Evolutionary conservation across 2,329 filamentous ascomycete species (phyloP).

Genomic region (Epichloe sibirici): DNA sequence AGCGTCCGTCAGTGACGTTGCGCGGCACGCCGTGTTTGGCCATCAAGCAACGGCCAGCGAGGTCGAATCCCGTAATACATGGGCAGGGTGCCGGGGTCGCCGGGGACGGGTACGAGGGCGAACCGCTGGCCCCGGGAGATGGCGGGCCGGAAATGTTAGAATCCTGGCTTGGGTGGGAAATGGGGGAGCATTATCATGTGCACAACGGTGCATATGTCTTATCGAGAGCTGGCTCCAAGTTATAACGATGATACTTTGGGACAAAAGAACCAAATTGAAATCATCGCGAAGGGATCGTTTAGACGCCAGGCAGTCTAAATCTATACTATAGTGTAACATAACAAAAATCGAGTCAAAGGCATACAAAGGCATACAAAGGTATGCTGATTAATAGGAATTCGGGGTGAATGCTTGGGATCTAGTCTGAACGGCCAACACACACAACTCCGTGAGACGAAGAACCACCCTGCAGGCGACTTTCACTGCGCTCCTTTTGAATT

Average conservation of each 20-base stretch:
- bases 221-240: slow-evolving; percentile 20
- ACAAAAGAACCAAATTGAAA: neutral
- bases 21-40: slow-evolving; percentile 56
- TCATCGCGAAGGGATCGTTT: neutral
- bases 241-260: slow-evolving; percentile 13
- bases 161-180: slow-evolving; percentile 67
- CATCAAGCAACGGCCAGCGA: slow-evolving; percentile 33
- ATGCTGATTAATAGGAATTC: neutral
- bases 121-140: slow-evolving; percentile 49
- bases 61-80: slow-evolving; percentile 24
- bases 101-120: slow-evolving; percentile 55
- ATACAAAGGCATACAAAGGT: no score
- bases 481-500: neutral
- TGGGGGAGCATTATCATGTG: slow-evolving; percentile 59
- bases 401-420: slow-evolving; percentile 1
- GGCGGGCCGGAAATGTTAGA: slow-evolving; percentile 59
- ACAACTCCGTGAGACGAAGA: neutral
- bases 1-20: slow-evolving; percentile 58
- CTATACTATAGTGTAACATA: neutral
- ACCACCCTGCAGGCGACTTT: neutral
- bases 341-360: neutral
- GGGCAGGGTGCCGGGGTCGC: slow-evolving; percentile 55
- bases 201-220: slow-evolving; percentile 48
- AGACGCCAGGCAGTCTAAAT: no score
- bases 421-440: neutral